Evolutionary conservation across 176 grass and related monocot genomes (phyloP), one percentile per base, ranked within the genome.

Genomic region (Alloteropsis semialata): DNA sequence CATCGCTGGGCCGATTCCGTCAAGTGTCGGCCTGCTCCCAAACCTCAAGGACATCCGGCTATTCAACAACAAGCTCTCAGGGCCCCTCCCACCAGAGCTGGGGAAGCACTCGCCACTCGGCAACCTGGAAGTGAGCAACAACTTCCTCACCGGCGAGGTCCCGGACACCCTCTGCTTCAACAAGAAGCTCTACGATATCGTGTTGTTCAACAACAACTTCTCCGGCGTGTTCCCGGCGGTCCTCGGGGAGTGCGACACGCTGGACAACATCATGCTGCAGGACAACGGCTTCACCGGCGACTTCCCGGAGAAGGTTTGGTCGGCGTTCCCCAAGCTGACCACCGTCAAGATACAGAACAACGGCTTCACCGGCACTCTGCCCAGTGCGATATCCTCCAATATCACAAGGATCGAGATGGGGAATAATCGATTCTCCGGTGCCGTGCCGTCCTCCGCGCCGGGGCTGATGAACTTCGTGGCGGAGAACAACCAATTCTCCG

Each of bases 171-270:
- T 93, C 15, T 93, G 91, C 44, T 30, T 50, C 37, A 73, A 75
- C 19, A 41, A 60, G 27, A 13, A 12, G 39, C 82, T 93, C 18
- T 72, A 8, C 6, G 48, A 67, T 17, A 18, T 87, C 28, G 56
- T 79, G 3, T 65, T 88, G 2, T 93, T 75, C 85, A 82, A 87
- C 75, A 93, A 93, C 51, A 82, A 45, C 17, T 79, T 93, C 29
- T 63, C 73, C 0, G 85, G 78, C 15, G 10, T 6, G 50, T 46
- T 90, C 33, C 78, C 88, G 12, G 56, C 72, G 10, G 70, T 3
- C 18, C 36, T 90, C 5, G 66, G 66, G 6, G 59, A 83, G 0
- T 93, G 88, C 27, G 0, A 51, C 1, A 57, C 22, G 0, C 7
- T 93, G 43, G 3, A 29, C 28, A 65, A 50, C 39, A 79, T 93